Base-by-base conservation (phyloP, 2,329 filamentous ascomycete species). In the Fusarium beomiforme region DNA sequence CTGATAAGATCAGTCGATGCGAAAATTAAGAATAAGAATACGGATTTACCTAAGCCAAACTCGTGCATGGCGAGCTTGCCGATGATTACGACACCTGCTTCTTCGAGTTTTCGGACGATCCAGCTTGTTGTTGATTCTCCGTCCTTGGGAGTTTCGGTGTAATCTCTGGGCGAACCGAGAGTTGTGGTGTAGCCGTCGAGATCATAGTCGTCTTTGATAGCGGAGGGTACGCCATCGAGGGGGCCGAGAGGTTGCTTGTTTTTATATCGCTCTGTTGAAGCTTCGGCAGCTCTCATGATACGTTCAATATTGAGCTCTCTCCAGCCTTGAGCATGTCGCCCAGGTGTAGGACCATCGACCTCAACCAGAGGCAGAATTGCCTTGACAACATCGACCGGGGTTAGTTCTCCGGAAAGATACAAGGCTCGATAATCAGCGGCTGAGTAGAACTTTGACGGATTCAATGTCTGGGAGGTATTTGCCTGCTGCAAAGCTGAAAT, bases 31-130 rank as follows among this genome's bases (percentile, higher is more conserved):
- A 33, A n/a, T 21, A 29, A 33, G 17, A 23, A 42, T 41, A 13
- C 26, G 29, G 12, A 56, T 84, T 74, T 80, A 89, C 89, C 91
- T 67, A 92, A 85, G 6, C 92, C 92, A 56, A 92, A 85, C 78
- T 95, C 92, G 77, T 94, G 91, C 92, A 95, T 94, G 13, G 86
- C 91, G 3, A 89, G 85, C 81, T 93, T 94, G 17, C 92, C 92
- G 10, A 94, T 82, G 24, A 93, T 83, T 17, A 95, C 83, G 3
- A 88, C 92, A 3, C 93, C 93, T 0, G 90, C 89, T 59, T 93
- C 90, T 75, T 91, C 85, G 76, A 92, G 88, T 78, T 91, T 90
- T 77, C 86, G 85, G 12, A 94, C 90, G 75, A 89, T 92, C 91
- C 91, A 95, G 21, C 88, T 88, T 1, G 91, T 93, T 23, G 78